Conservation (phyloP, 306 rosid genomes). For the Vigna trinervia region DNA sequence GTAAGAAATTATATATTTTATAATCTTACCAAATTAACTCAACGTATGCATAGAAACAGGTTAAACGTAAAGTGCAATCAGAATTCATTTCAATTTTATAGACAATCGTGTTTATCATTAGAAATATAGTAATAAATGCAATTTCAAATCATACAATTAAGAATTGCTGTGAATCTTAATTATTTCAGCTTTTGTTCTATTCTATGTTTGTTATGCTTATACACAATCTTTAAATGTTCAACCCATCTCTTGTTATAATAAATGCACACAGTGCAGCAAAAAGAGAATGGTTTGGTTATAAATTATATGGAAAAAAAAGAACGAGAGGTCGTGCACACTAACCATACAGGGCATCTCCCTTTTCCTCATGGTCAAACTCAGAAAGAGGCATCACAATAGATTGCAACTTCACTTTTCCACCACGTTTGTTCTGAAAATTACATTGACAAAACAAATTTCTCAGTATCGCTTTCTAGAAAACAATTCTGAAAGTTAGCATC, state of each 20-base stretch:
- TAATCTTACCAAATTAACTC: conserved; percentile 2
- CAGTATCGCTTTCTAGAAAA: not conserved
- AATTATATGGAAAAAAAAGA: not conserved
- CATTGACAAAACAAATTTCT: not conserved
- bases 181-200: not conserved
- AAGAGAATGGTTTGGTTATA: not conserved
- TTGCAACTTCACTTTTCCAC: conserved; percentile 79
- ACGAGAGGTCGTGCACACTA: not conserved
- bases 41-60: not conserved
- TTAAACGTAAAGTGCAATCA: not conserved
- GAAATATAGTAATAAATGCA: not conserved
- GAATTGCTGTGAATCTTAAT: not conserved
- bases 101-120: not conserved
- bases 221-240: not conserved
- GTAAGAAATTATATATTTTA: not conserved
- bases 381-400: conserved; percentile 62
- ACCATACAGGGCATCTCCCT: conserved; percentile 81
- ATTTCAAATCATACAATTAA: not conserved
- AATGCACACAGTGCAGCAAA: not conserved
- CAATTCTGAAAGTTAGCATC: not conserved
- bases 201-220: not conserved
- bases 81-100: not conserved
- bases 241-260: not conserved
- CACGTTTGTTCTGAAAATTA: conserved; percentile 67
- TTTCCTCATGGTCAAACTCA: conserved; percentile 61